These are phyloP conservation scores for Amanita jacksonii DNA, from an alignment of 768 basidiomycete species.

Conservation along the genomic window DNA sequence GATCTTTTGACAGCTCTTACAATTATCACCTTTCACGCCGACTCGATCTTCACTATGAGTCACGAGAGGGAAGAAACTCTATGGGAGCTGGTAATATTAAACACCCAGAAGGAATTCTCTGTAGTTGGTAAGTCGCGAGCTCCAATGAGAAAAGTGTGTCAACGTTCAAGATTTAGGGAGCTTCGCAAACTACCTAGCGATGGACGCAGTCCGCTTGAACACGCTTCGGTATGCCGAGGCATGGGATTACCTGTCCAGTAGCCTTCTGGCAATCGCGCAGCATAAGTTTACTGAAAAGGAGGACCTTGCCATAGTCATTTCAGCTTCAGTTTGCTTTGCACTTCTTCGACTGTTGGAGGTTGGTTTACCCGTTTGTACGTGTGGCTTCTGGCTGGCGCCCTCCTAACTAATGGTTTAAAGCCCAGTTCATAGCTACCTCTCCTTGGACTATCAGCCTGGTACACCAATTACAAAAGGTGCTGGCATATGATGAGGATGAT, in stretches of 20 bases:
- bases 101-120: background rate
- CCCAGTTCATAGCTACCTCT: conserved; percentile 24
- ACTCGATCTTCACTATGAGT: background rate
- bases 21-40: background rate
- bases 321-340: conserved; percentile 41
- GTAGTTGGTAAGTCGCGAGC: background rate
- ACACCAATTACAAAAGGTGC: conserved; percentile 26
- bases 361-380: conserved; percentile 19
- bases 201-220: conserved; percentile 18
- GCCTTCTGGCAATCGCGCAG: conserved; percentile 37
- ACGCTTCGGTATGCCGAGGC: conserved; percentile 37
- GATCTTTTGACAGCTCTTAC: conserved; percentile 28
- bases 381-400: background rate
- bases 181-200: conserved; percentile 34
- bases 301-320: conserved; percentile 38
- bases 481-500: background rate
- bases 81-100: background rate
- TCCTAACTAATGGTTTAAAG: conserved; percentile 10
- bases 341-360: conserved; percentile 28
- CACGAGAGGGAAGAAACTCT: background rate
- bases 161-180: conserved; percentile 24
- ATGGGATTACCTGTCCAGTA: conserved; percentile 45
- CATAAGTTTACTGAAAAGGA: conserved; percentile 38
- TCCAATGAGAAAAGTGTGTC: background rate
- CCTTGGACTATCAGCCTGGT: conserved; percentile 44